phyloP scores from a whole-genome alignment of 2,329 filamentous ascomycete genomes.

The Endoconidiophora laricicola region DNA sequence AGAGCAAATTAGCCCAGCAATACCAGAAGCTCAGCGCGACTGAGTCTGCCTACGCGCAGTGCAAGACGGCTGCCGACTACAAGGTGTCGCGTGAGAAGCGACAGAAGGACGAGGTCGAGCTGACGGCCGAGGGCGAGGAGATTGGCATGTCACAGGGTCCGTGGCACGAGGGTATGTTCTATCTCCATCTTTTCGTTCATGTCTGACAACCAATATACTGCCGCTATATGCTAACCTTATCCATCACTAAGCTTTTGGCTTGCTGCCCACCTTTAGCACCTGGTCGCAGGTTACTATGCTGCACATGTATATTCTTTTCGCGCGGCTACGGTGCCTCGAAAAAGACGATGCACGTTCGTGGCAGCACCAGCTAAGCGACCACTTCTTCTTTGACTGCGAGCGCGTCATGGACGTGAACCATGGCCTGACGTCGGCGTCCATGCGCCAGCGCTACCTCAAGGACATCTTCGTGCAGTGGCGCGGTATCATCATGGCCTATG shows the following conservation, averaged over 20 bases:
- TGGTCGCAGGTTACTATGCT: slow-evolving; percentile 96
- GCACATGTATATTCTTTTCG: slow-evolving; percentile 83
- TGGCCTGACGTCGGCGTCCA: slow-evolving; percentile 42
- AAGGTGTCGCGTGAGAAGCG: slow-evolving; percentile 50
- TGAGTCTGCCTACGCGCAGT: slow-evolving; percentile 61
- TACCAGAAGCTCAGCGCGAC: slow-evolving; percentile 65
- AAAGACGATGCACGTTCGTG: slow-evolving; percentile 52
- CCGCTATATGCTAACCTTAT: slow-evolving; percentile 1
- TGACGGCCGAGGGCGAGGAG: slow-evolving; percentile 65
- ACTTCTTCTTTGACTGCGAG: slow-evolving; percentile 86
- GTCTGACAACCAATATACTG: neutral
- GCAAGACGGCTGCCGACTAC: slow-evolving; percentile 58
- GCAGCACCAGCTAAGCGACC: slow-evolving; percentile 83
- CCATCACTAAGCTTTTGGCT: slow-evolving; percentile 44
- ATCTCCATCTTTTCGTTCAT: neutral
- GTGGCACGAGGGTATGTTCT: slow-evolving; percentile 62
- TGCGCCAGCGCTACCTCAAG: slow-evolving; percentile 55
- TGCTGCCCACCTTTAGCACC: slow-evolving; percentile 77
- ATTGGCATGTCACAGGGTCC: slow-evolving; percentile 56
- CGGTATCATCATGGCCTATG: slow-evolving; percentile 67
- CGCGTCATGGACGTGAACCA: slow-evolving; percentile 70
- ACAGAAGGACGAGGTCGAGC: slow-evolving; percentile 49
- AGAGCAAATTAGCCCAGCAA: slow-evolving; percentile 10
- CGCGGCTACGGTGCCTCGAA: slow-evolving; percentile 66
- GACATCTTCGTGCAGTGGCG: slow-evolving; percentile 91